A percentile compares a stretch with the other conserved stretches of the same genome.
Conservation (phyloP, 805 yeast species). For the Lipomyces yamadae region DNA sequence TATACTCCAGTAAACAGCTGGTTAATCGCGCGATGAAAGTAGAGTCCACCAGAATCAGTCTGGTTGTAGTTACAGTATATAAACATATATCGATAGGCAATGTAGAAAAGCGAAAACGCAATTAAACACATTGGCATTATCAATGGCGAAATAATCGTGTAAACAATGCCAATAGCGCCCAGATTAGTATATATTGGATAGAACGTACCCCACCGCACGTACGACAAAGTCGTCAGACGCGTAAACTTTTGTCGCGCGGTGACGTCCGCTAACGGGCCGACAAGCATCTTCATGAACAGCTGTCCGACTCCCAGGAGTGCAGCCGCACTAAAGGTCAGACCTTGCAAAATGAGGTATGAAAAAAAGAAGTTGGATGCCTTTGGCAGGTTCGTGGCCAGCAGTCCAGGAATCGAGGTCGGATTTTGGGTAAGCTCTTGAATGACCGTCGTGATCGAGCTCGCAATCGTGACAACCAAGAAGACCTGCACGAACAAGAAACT, state of each 20-base stretch:
- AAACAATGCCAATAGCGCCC: constrained; percentile 77
- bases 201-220: constrained; percentile 74
- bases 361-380: constrained; percentile 86
- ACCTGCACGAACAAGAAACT: constrained; percentile 79
- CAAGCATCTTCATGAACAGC: constrained; percentile 51
- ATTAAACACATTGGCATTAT: constrained; percentile 65
- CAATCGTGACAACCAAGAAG: constrained; percentile 81
- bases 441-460: constrained; percentile 81
- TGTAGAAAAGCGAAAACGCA: constrained; percentile 59
- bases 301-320: constrained; percentile 65
- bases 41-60: constrained; percentile 55
- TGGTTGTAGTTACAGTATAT: constrained; percentile 53
- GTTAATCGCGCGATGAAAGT: constrained; percentile 74
- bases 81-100: constrained; percentile 73
- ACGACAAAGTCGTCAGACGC: constrained; percentile 52
- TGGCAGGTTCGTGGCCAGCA: constrained; percentile 77
- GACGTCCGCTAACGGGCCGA: constrained; percentile 49
- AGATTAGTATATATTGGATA: constrained; percentile 79
- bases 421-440: constrained; percentile 68
- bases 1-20: constrained; percentile 83
- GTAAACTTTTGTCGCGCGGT: constrained; percentile 66
- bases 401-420: constrained; percentile 72
- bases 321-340: constrained; percentile 75
- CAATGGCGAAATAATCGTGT: constrained; percentile 78
- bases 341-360: constrained; percentile 74